phyloP scores from a whole-genome alignment of 164 flowering plant species.

The Tetrastigma voinierianum region DNA sequence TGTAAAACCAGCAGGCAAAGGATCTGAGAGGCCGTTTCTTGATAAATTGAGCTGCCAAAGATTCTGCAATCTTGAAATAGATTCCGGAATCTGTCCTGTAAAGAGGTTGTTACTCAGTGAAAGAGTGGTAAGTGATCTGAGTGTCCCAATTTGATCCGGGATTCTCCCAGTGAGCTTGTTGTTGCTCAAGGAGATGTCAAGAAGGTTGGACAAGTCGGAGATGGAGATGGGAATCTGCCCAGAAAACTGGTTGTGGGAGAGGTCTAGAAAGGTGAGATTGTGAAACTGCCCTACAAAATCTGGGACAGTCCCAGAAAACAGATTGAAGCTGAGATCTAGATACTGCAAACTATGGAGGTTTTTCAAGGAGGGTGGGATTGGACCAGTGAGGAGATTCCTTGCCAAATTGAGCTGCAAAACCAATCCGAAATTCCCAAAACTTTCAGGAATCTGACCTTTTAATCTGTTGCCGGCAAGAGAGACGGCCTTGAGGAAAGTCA shows the following conservation, averaged over 20 bases:
- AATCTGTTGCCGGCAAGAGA: constrained; percentile 67
- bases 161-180: constrained; percentile 69
- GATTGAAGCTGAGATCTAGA: constrained; percentile 78
- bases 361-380: constrained; percentile 56
- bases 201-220: constrained; percentile 38
- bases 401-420: constrained; percentile 56
- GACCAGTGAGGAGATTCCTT: constrained; percentile 59
- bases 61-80: constrained; percentile 51
- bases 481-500: constrained; percentile 50
- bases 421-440: constrained; percentile 47
- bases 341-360: constrained; percentile 47
- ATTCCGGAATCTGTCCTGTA: constrained; percentile 67
- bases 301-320: constrained; percentile 66
- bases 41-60: constrained; percentile 84
- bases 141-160: constrained; percentile 57
- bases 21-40: constrained; percentile 59
- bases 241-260: constrained; percentile 67
- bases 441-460: constrained; percentile 61
- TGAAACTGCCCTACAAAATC: constrained; percentile 54
- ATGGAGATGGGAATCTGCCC: constrained; percentile 68
- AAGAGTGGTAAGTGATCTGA: constrained; percentile 64
- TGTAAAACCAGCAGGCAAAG: constrained; percentile 47
- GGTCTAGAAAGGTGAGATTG: constrained; percentile 61
- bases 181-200: constrained; percentile 55
- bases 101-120: constrained; percentile 55